These are phyloP conservation scores for Trametes sp. DNA, from an alignment of 1,284 basidiomycete genomes.

Conservation along the genomic window DNA sequence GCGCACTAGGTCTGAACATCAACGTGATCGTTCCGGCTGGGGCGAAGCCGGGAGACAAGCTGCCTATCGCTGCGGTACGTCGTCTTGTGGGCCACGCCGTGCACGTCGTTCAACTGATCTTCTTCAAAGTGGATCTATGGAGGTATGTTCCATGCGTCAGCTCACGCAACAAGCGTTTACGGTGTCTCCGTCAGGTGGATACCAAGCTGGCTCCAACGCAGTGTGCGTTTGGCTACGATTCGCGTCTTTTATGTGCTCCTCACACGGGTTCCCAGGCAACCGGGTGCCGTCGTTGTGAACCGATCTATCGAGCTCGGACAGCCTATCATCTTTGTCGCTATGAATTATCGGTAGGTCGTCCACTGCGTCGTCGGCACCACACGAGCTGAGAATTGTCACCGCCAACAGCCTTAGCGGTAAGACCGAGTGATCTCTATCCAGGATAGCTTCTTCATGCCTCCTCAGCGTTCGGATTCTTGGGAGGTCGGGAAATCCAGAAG, in stretches of 20 bases:
- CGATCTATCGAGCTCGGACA: conserved; percentile 46
- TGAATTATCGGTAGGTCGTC: conserved; percentile 26
- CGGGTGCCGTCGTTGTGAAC: conserved; percentile 37
- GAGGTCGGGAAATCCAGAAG: conserved; percentile 53
- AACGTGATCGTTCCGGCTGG: conserved; percentile 60
- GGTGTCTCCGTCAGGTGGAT: not conserved
- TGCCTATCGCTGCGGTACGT: conserved; percentile 63
- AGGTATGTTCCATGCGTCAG: not conserved
- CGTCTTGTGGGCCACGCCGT: too few relatives aligned
- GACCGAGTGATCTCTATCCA: not conserved
- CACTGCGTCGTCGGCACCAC: too few relatives aligned
- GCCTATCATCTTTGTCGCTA: conserved; percentile 30
- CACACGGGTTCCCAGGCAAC: not conserved
- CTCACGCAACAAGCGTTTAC: not conserved
- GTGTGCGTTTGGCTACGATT: not conserved
- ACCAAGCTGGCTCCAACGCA: conserved; percentile 8
- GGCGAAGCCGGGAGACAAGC: conserved; percentile 46
- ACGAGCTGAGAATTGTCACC: not conserved
- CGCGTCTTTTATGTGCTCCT: not conserved
- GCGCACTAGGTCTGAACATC: conserved; percentile 64
- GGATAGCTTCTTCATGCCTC: not conserved
- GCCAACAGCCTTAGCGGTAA: conserved; percentile 21
- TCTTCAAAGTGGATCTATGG: conserved; percentile 24
- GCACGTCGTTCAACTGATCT: too few relatives aligned
- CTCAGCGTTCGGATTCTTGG: conserved; percentile 27